phyloP scores from a whole-genome alignment of 163 green algal genomes.

The Scenedesmus sp. region DNA sequence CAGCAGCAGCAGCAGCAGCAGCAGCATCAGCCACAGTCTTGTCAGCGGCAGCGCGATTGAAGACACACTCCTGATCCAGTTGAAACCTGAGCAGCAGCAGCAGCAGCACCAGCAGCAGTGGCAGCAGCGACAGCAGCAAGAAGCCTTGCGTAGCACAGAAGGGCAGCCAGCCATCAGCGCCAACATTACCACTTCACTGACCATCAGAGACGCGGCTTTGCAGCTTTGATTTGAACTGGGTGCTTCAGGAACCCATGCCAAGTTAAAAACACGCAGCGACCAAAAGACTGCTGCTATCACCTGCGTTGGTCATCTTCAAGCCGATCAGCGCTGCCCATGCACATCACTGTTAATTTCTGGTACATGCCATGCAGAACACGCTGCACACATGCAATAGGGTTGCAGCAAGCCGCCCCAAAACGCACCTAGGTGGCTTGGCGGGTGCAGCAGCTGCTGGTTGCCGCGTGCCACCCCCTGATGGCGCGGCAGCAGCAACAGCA shows the following conservation, averaged over 20 bases:
- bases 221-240: no score
- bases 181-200: no score
- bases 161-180: no score
- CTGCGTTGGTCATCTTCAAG: no score
- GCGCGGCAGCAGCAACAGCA: background rate
- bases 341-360: background rate
- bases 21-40: no score
- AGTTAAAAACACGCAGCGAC: no score
- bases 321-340: no score
- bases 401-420: background rate
- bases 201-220: no score
- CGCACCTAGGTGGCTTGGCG: conserved; percentile 47
- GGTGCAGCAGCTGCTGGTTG: background rate
- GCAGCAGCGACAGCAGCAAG: background rate
- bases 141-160: background rate
- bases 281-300: no score
- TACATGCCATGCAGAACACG: background rate
- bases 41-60: no score
- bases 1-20: background rate
- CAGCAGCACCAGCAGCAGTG: background rate
- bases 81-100: conserved; percentile 66
- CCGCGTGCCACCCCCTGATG: conserved; percentile 40
- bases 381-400: background rate
- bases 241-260: no score
- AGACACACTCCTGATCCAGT: conserved; percentile 77